phyloP scores from a whole-genome alignment of 495 filamentous ascomycete species.

The Penicillium egyptiacum region DNA sequence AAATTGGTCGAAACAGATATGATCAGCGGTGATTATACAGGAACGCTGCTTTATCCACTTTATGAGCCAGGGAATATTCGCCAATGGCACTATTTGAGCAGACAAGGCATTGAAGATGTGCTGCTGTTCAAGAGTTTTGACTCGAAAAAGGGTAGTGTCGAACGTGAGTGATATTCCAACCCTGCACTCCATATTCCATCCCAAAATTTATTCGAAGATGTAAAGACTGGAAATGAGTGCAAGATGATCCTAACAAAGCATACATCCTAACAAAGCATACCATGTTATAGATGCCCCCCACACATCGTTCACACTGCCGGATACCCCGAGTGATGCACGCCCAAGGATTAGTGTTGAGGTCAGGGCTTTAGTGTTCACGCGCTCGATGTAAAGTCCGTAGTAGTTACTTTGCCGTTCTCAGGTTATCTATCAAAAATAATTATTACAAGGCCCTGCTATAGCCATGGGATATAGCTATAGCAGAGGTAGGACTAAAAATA shows the following conservation, averaged over 20 bases:
- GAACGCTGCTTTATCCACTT: constrained; percentile 24
- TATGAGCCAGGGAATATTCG: constrained; percentile 15
- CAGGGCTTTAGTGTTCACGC: constrained; percentile 20
- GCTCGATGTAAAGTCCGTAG: no score
- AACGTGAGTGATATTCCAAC: background rate
- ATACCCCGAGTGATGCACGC: background rate
- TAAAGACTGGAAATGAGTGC: no score
- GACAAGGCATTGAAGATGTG: constrained; percentile 29
- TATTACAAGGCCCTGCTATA: no score
- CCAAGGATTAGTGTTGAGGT: constrained; percentile 22
- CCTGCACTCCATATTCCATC: no score
- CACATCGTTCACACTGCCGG: constrained; percentile 14
- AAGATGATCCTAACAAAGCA: background rate
- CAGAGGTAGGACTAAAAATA: no score
- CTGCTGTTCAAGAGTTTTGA: constrained; percentile 38
- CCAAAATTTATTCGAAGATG: no score
- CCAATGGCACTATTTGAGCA: constrained; percentile 35
- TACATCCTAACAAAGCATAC: background rate
- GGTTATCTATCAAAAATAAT: no score
- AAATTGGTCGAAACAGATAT: constrained; percentile 31
- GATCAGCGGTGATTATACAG: constrained; percentile 23
- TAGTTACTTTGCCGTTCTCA: no score
- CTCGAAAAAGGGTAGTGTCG: constrained; percentile 15
- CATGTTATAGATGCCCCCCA: constrained; percentile 16
- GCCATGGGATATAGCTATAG: no score